Conservation (phyloP, 345 rosid species). For the Eutrema yunnanense region DNA sequence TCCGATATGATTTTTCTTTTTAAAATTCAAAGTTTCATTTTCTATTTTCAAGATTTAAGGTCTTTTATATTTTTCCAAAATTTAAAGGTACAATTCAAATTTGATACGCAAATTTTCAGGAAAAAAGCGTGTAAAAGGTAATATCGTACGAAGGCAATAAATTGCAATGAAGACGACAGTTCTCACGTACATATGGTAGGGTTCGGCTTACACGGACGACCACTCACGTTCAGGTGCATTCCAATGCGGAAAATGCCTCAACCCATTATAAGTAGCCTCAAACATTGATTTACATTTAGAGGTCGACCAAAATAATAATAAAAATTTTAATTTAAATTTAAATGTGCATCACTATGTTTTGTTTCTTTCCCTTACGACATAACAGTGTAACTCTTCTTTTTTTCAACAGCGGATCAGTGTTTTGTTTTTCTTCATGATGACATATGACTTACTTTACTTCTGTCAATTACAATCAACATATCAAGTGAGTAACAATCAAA, state of each 20-base stretch:
- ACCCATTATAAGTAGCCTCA: constrained; percentile 1
- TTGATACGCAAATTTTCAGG: not conserved
- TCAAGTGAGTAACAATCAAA: not conserved
- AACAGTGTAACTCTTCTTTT: constrained; percentile 18
- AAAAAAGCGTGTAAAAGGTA: constrained; percentile 8
- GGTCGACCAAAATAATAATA: not conserved
- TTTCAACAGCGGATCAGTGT: constrained; percentile 2
- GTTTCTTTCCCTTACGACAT: constrained; percentile 15
- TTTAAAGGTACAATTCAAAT: not conserved
- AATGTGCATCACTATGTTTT: constrained; percentile 12
- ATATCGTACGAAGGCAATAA: constrained; percentile 18
- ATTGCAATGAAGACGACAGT: constrained; percentile 23
- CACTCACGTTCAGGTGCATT: constrained; percentile 24
- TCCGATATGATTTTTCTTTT: not conserved
- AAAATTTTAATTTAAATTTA: not conserved
- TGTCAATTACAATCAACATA: not conserved
- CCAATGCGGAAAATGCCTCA: constrained; percentile 9
- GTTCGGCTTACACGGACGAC: constrained; percentile 29
- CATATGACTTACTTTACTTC: not conserved
- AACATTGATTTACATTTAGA: not conserved
- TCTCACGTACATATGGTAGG: constrained; percentile 19
- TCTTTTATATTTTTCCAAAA: not conserved
- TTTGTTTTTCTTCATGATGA: not conserved
- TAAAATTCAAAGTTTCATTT: not conserved
- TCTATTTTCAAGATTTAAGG: not conserved